These are phyloP conservation scores for Pterocarpus santalinus DNA, from an alignment of 306 rosid species.

Conservation along the genomic window DNA sequence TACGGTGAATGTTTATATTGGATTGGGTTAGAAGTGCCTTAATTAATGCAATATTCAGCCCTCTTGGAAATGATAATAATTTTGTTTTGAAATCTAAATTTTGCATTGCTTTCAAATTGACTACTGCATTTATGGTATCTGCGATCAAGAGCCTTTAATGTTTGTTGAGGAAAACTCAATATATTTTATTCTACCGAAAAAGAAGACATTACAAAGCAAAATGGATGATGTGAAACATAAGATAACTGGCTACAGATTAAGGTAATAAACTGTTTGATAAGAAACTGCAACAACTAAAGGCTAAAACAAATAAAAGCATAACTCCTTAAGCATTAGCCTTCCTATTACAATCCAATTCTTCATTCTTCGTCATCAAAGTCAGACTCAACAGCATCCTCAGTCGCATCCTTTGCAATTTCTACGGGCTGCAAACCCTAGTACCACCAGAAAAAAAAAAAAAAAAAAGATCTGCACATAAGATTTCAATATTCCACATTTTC, in stretches of 20 bases:
- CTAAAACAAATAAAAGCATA: neutral
- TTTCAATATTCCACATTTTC: neutral
- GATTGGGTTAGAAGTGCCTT: neutral
- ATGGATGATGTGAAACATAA: neutral
- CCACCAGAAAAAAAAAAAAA: conserved; percentile 1
- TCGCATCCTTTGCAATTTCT: neutral
- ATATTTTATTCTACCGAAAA: neutral
- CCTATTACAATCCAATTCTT: neutral
- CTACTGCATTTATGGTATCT: conserved; percentile 7
- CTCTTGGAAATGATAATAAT: conserved; percentile 42
- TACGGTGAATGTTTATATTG: neutral
- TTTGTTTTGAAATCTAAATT: neutral
- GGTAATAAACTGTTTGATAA: conserved; percentile 14
- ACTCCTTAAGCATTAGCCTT: neutral
- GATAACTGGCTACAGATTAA: neutral
- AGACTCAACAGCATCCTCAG: conserved; percentile 13
- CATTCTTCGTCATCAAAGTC: conserved; percentile 37
- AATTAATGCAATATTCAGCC: neutral
- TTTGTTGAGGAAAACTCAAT: neutral
- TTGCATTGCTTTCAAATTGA: neutral
- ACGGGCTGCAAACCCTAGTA: conserved; percentile 49
- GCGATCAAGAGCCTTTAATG: conserved; percentile 22
- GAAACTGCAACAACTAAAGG: neutral
- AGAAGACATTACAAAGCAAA: neutral
- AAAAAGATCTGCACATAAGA: neutral